Base-by-base conservation (phyloP, 2,329 filamentous ascomycete genomes). In the Aureobasidium sp. region DNA sequence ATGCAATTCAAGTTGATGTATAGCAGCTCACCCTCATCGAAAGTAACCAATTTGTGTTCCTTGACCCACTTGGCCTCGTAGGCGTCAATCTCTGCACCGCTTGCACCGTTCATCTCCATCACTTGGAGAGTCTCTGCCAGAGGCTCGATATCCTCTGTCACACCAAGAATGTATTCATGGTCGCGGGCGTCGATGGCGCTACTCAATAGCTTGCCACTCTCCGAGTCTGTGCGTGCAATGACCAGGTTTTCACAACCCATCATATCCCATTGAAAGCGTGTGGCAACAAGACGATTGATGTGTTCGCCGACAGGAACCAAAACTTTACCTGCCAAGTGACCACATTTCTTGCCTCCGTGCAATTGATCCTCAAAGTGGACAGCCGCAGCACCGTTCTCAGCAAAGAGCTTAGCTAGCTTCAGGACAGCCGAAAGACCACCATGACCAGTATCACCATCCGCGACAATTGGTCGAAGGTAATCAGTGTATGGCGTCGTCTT, bases 361-460 rank as follows among this genome's bases (percentile, higher is more conserved):
- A 97, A 84, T 77, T 99, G 94, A 72, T 99, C 94, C 76, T 99
- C 94, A 65, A 99, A 96, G 75, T 99, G 94, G 2, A 99, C 94
- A 9, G 89, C 94, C 0, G 94, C 94, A 0, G 94, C 94, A 59
- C 94, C 94, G 68, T 96, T 96, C 77, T 99, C 94, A 20, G 94
- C 94, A 70, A 99, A 99, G 8, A 97, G 84, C 78, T 97, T 99
- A 44, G 94, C 92, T 22, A 99, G 84, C 80, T 99, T 99, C 67
- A 97, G 82, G 2, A 99, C 93, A 0, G 94, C 90, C 1, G 91
- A 92, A 41, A 97, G 80, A 14, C 94, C 94, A 61, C 94, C 94
- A 72, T 97, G 94, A 27, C 91, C 94, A 12, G 93, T 97, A 74
- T 99, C 94, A 62, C 94, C 94, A 72, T 99, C 94, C 51, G 94